A percentile compares a stretch with the other conserved stretches of the same genome.
Conservation (phyloP, 441 rosid species). For the Syzygium malaccense region DNA sequence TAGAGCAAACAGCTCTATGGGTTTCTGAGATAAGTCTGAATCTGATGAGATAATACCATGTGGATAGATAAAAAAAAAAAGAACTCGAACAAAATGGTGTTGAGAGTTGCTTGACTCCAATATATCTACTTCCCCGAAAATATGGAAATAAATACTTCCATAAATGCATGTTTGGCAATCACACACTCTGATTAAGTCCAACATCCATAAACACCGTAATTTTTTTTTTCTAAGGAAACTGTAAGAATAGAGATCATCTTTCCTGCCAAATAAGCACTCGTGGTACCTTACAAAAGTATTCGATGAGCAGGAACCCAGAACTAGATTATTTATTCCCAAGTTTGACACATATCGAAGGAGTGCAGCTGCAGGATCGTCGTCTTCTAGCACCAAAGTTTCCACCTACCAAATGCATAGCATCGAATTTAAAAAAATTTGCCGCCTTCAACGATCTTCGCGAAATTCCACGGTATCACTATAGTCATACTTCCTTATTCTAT, state of each 20-base stretch:
- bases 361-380: conserved; percentile 59
- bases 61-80: not conserved
- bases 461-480: not conserved
- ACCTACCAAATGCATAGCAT: conserved; percentile 23
- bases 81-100: not conserved
- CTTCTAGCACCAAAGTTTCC: conserved; percentile 60
- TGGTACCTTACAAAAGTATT: conserved; percentile 44
- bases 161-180: not conserved
- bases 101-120: not conserved
- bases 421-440: not conserved
- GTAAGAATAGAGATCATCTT: not conserved
- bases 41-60: not conserved
- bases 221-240: not conserved
- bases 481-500: not conserved
- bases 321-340: conserved; percentile 43
- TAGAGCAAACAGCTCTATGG: not conserved
- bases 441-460: not conserved
- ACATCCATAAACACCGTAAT: not conserved
- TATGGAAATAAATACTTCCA: not conserved
- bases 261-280: not conserved
- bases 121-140: not conserved
- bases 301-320: conserved; percentile 62
- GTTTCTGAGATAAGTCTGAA: not conserved
- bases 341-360: conserved; percentile 44
- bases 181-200: not conserved